Evolutionary conservation across 139 green algal species (phyloP), one percentile per base, ranked within the genome.

Genomic region (Chara braunii): DNA sequence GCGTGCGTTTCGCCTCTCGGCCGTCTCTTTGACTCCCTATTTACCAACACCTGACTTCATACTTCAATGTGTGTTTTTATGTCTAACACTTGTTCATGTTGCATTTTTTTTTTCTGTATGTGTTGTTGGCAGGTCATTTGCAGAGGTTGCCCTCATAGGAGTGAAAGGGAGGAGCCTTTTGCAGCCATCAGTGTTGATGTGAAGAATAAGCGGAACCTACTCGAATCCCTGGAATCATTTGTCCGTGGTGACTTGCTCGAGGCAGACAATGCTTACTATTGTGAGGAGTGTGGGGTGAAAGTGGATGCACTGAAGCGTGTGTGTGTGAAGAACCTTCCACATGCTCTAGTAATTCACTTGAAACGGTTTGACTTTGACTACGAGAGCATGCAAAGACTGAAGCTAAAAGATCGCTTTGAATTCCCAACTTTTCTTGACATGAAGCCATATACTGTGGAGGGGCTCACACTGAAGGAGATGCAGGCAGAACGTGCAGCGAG

Each of bases 241-340:
- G 78, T 90, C 22, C 61, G 82, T 57, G 83, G 81, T 2, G 89
- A 95, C 72, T 76, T 94, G 52, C 88, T 96, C 80, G 87, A 96
- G 73, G 89, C 88, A n/a, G 85, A 94, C 68, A 95, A 96, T 70
- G 84, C 87, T 28, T 96, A 93, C 70, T 63, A 81, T 35, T 92
- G 85, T 59, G 86, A 92, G 51, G 66, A 89, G 54, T 72, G 89
- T 33, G 80, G 80, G 2, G 68, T 65, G 26, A 88, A 89, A 60
- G 60, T 75, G 66, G 55, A 70, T 32, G 67, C 67, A 0, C 50
- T 76, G n/a, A 70, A 65, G 53, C 59, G 69, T 35, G 69, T 65
- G 0, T 66, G 69, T 61, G 32, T 72, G 22, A 58, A 79, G 37
- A 2, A 53, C 22, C 45, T 79, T 22, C 75, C 75, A 3, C 60